Conservation (phyloP, 495 filamentous ascomycete species). For the Penicillium odoratum region DNA sequence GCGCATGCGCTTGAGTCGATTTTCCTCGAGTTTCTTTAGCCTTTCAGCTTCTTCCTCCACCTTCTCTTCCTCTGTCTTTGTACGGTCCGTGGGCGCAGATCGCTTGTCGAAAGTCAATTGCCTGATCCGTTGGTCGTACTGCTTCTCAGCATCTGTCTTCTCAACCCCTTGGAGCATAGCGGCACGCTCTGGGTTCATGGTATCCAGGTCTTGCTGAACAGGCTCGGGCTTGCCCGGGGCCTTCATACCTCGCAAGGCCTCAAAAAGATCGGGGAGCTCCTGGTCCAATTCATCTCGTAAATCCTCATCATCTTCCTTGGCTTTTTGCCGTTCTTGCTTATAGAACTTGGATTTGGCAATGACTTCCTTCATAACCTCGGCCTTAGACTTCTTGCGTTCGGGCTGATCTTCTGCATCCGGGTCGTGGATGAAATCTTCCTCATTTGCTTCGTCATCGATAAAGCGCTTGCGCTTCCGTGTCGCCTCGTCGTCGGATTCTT, state of each 20-base stretch:
- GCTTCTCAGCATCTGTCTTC: slow-evolving; percentile 65
- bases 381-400: slow-evolving; percentile 85
- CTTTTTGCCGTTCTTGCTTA: slow-evolving; percentile 88
- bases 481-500: slow-evolving; percentile 62
- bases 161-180: slow-evolving; percentile 61
- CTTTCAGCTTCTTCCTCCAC: slow-evolving; percentile 69
- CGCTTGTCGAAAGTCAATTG: slow-evolving; percentile 80
- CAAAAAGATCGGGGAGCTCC: slow-evolving; percentile 75
- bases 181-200: slow-evolving; percentile 60
- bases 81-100: slow-evolving; percentile 79
- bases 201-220: slow-evolving; percentile 40
- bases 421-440: slow-evolving; percentile 40
- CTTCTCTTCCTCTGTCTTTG: slow-evolving; percentile 90
- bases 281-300: slow-evolving; percentile 78
- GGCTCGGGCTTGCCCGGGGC: slow-evolving; percentile 43
- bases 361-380: slow-evolving; percentile 95
- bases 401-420: slow-evolving; percentile 52
- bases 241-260: slow-evolving; percentile 58
- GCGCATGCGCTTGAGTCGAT: slow-evolving; percentile 56
- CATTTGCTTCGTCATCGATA: slow-evolving; percentile 33
- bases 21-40: slow-evolving; percentile 76
- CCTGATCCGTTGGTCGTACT: slow-evolving; percentile 80
- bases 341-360: slow-evolving; percentile 95
- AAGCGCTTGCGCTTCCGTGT: slow-evolving; percentile 62
- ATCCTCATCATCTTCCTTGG: slow-evolving; percentile 93